Evolutionary conservation across 2,329 filamentous ascomycete genomes (phyloP), one percentile per base, ranked within the genome.

Genomic region (Trichoderma citrinoviride): DNA sequence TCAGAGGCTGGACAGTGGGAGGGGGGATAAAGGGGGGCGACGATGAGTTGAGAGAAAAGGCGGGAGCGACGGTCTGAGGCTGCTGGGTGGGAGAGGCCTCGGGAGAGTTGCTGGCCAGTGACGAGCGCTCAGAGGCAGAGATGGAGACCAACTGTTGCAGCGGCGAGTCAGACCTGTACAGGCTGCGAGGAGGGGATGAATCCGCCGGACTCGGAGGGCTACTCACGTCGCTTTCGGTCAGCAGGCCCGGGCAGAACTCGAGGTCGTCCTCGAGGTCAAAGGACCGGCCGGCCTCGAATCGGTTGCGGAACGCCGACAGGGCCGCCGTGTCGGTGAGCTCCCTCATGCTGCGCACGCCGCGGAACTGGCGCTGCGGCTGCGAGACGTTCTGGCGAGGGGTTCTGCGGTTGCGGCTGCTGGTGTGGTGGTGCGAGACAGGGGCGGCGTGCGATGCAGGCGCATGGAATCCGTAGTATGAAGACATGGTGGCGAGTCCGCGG

Each of bases 251-350:
- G 80, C 93, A 97, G 79, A 98, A 98, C 78, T 97, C 90, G 80
- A 97, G 85, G 77, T 98, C 94, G 76, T 98, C 94, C 74, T 97
- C 94, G 68, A 98, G 85, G 72, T 98, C 94, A 74, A 98, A 98
- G 10, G 93, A 97, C 66, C 93, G 88, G 66, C 91, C 92, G 69
- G 92, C 91, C 80, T 98, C 93, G 71, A 96, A 96, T 74, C 93
- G 89, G 70, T 87, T 87, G 71, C 94, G 90, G 81, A 96, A 97
- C 68, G 88, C 87, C 67, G 85, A 85, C 66, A 96, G 82, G 57
- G 88, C 86, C 21, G 87, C 87, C n/a, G 89, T 84, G 77, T 96
- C 93, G 71, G 88, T 88, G 68, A 92, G 81, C 77, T 97, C 93
- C 78, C 96, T 93, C 80, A 94, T 92, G 73, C 89, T 91, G 74